Conservation (phyloP, 2,329 filamentous ascomycete species). For the Epichloe gansuensis region DNA sequence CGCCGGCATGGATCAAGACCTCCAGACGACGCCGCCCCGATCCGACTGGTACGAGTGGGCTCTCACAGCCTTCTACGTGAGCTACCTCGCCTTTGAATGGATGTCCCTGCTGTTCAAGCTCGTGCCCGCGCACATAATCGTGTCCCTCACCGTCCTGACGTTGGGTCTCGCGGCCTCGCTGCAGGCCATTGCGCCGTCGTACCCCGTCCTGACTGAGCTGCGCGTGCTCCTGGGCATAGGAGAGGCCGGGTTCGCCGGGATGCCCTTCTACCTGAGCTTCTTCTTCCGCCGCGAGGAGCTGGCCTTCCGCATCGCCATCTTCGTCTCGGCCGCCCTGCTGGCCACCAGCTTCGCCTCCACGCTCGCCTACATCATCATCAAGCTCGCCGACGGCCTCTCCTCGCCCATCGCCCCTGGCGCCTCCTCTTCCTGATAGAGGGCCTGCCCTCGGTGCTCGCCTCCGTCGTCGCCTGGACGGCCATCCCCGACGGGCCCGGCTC, state of each 20-base stretch:
- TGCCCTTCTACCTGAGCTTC: conserved; percentile 53
- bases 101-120: conserved; percentile 50
- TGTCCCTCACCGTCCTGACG: conserved; percentile 51
- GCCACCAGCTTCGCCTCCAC: conserved; percentile 69
- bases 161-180: conserved; percentile 74
- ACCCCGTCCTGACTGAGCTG: conserved; percentile 42
- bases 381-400: conserved; percentile 42
- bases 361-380: conserved; percentile 68
- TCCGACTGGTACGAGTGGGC: conserved; percentile 47
- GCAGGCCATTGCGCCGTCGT: conserved; percentile 55
- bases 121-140: conserved; percentile 48
- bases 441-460: conserved; percentile 67
- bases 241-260: conserved; percentile 53
- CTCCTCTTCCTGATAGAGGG: conserved; percentile 75
- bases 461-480: conserved; percentile 59
- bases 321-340: conserved; percentile 73
- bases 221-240: conserved; percentile 47
- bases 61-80: conserved; percentile 48
- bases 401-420: conserved; percentile 72
- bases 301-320: conserved; percentile 73
- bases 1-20: conserved; percentile 50
- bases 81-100: conserved; percentile 54
- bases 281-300: conserved; percentile 59
- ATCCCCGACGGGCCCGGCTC: conserved; percentile 65
- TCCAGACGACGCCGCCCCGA: conserved; percentile 36